Evolutionary conservation across 148 eudicot genomes (phyloP), one percentile per base, ranked within the genome.

Genomic region (Persicaria tinctoria): DNA sequence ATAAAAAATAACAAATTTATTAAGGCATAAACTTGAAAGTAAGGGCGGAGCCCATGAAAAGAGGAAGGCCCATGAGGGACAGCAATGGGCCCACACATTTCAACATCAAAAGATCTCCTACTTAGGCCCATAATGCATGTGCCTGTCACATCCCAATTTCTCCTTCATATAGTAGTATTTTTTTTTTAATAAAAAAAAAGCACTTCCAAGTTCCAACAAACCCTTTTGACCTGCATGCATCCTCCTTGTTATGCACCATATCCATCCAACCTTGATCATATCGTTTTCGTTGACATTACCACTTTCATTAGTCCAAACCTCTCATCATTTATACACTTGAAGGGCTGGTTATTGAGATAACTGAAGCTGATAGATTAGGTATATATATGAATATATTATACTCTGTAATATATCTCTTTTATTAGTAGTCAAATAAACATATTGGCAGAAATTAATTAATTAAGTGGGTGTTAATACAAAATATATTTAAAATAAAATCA

Each of bases 101-200:
- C 74, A 71, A 71, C 74, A 47, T 71, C 74, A 71, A 71, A 71
- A 71, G 74, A 71, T 71, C 55, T 48, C 55, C 41, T 20, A 50
- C 41, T 48, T 13, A 20, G 55, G 74, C 74, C 74, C 74, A 71
- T 71, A 71, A 71, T 53, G 55, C 54, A 47, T 66, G 70, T 66
- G 70, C 46, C 41, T 41, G 70, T 38, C 18, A 66, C 38, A 66
- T 44, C 70, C 47, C 70, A 14, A 41, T 71, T 47, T 17, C 16
- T 48, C 7, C 11, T 16, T 9, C 57, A 53, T 16, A 53, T 53
- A 48, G 32, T 47, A 14, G 47, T 27, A 46, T 23, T 20, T 18
- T 46, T 18, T 46, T 3, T 5, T 69, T 69, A n/a, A 38, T 11
- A 5, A 68, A 38, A 32, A 12, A 5, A 68, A 38, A 32, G 4